phyloP scores from a whole-genome alignment of 1,284 basidiomycete genomes.

The Ceratobasidium sp. region DNA sequence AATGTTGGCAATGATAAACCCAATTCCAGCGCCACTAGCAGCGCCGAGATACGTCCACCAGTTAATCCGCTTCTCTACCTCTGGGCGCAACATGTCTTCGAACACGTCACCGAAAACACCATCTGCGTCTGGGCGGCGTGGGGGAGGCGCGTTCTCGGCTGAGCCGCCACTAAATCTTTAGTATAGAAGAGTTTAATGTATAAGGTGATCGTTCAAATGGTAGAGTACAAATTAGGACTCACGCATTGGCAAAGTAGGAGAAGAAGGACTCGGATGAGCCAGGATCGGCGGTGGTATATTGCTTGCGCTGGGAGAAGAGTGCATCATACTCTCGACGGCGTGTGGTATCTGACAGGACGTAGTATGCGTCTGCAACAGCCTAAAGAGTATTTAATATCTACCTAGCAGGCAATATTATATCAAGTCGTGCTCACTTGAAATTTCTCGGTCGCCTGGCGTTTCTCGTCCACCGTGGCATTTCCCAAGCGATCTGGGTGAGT shows the following conservation, averaged over 20 bases:
- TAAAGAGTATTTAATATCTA: constrained; percentile 51
- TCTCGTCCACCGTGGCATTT: constrained; percentile 78
- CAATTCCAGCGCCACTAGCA: constrained; percentile 68
- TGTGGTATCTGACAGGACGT: constrained; percentile 84
- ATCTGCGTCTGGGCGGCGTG: constrained; percentile 76
- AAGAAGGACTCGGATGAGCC: constrained; percentile 79
- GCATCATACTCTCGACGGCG: constrained; percentile 86
- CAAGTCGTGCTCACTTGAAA: constrained; percentile 68
- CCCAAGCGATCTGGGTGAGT: constrained; percentile 90
- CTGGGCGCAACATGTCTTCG: constrained; percentile 85
- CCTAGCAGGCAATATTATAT: background rate
- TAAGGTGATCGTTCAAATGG: background rate
- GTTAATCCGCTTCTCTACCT: constrained; percentile 73
- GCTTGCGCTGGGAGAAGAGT: constrained; percentile 60
- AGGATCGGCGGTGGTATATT: constrained; percentile 69
- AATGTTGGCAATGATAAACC: constrained; percentile 89
- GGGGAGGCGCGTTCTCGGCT: constrained; percentile 48
- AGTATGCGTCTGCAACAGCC: constrained; percentile 96
- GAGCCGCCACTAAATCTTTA: constrained; percentile 58
- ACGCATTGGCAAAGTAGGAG: constrained; percentile 74
- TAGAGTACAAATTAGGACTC: background rate
- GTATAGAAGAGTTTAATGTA: background rate
- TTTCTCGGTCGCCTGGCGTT: constrained; percentile 77
- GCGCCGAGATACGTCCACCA: constrained; percentile 85
- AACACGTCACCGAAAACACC: constrained; percentile 89